phyloP scores from a whole-genome alignment of 2,329 filamentous ascomycete species.

The Cercospora sp. region DNA sequence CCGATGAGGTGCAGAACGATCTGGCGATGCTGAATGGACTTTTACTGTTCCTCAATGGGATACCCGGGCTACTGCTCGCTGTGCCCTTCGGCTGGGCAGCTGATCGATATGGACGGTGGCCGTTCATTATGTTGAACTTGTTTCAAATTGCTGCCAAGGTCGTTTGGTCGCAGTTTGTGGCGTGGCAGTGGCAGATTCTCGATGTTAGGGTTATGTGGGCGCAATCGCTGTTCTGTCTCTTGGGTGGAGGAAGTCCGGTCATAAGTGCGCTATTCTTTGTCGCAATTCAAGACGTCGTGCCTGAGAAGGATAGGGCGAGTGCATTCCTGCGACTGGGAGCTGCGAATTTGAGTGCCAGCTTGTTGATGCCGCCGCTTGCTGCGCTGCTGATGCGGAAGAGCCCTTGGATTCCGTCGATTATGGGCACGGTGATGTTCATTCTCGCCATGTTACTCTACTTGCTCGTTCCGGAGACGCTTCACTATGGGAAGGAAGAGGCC shows the following conservation, averaged over 20 bases:
- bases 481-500: slow-evolving; percentile 23
- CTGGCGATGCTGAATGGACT: slow-evolving; percentile 56
- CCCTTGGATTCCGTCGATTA: slow-evolving; percentile 38
- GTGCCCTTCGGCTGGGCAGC: slow-evolving; percentile 41
- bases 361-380: slow-evolving; percentile 38
- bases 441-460: slow-evolving; percentile 23
- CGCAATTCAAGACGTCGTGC: slow-evolving; percentile 37
- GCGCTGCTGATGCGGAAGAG: slow-evolving; percentile 39
- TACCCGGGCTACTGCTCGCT: slow-evolving; percentile 43
- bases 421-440: slow-evolving; percentile 28
- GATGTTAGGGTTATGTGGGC: slow-evolving; percentile 38
- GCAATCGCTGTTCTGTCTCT: slow-evolving; percentile 33
- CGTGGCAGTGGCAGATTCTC: slow-evolving; percentile 40
- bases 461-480: slow-evolving; percentile 39
- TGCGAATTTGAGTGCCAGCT: slow-evolving; percentile 30
- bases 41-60: slow-evolving; percentile 47
- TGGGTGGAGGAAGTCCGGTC: slow-evolving; percentile 35
- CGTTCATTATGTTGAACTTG: slow-evolving; percentile 34
- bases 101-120: slow-evolving; percentile 40
- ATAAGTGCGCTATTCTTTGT: slow-evolving; percentile 34
- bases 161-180: slow-evolving; percentile 37
- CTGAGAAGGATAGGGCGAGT: slow-evolving; percentile 31
- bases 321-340: slow-evolving; percentile 38
- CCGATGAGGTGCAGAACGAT: slow-evolving; percentile 50
- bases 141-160: slow-evolving; percentile 29